These are phyloP conservation scores for Diplodia mutila DNA, from an alignment of 2,329 filamentous ascomycete species.

Conservation along the genomic window DNA sequence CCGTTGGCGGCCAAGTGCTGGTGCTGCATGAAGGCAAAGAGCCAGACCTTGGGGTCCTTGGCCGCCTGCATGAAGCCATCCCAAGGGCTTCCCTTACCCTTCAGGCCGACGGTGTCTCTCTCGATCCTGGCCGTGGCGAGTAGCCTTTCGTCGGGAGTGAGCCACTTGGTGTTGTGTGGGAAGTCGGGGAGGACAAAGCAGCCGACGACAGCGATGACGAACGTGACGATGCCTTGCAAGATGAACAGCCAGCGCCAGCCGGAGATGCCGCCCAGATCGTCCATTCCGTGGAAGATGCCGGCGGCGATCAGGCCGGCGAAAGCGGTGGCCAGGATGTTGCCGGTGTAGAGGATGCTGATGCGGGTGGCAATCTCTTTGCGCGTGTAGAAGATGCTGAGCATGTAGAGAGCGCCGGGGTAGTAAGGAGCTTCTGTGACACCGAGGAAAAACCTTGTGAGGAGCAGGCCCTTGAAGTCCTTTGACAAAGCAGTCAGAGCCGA, in stretches of 20 bases:
- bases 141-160: conserved; percentile 5
- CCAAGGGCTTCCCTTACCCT: conserved; percentile 34
- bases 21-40: conserved; percentile 33
- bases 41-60: conserved; percentile 5
- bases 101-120: conserved; percentile 53
- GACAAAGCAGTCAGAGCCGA: conserved; percentile 56
- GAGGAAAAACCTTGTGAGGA: conserved; percentile 35
- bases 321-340: conserved; percentile 53
- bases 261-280: conserved; percentile 34
- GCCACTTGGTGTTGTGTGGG: conserved; percentile 16
- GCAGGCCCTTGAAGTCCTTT: conserved; percentile 49
- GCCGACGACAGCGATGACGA: conserved; percentile 39
- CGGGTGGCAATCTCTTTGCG: conserved; percentile 56
- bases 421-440: conserved; percentile 18
- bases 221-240: conserved; percentile 40
- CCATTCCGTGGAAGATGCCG: conserved; percentile 51
- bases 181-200: conserved; percentile 44
- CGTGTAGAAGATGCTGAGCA: conserved; percentile 58
- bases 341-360: conserved; percentile 57
- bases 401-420: conserved; percentile 51
- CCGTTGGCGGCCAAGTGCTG: conserved; percentile 29
- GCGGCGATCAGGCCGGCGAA: conserved; percentile 60
- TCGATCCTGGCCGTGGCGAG: conserved; percentile 38
- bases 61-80: conserved; percentile 10
- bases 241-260: conserved; percentile 43